Conservation (phyloP, 2,329 filamentous ascomycete species). For the Pochonia chlamydosporia region DNA sequence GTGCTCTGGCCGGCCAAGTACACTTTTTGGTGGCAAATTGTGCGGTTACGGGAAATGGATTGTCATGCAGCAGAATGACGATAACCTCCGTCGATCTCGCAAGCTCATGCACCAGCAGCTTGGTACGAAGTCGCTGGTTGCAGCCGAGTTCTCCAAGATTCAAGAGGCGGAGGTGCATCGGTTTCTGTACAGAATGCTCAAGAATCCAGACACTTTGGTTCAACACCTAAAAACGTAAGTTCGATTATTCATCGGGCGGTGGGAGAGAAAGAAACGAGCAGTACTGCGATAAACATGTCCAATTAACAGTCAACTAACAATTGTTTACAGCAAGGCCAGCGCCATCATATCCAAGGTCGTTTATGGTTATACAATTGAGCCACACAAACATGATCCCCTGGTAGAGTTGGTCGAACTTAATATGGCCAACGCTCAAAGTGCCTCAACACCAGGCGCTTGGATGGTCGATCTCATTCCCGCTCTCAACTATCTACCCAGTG, state of each 20-base stretch:
- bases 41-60: not conserved
- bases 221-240: constrained; percentile 3
- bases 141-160: constrained; percentile 11
- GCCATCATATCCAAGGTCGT: not conserved
- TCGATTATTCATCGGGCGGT: too few species aligned
- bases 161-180: not conserved
- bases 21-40: not conserved
- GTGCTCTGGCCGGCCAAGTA: constrained; percentile 17
- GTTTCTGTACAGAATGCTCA: not conserved
- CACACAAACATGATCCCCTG: constrained; percentile 21
- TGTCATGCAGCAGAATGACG: not conserved
- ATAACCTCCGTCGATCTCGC: not conserved
- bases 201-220: not conserved
- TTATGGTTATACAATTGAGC: constrained; percentile 28
- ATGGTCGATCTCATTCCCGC: constrained; percentile 23
- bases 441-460: constrained; percentile 24
- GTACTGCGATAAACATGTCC: too few species aligned
- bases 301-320: too few species aligned
- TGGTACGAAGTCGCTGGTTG: not conserved
- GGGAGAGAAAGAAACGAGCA: too few species aligned
- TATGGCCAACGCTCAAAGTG: constrained; percentile 22
- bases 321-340: not conserved
- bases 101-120: not conserved
- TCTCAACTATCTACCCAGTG: constrained; percentile 21
- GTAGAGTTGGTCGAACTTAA: constrained; percentile 22